phyloP scores from a whole-genome alignment of 257 asterid species.

The Coffea canephora region DNA sequence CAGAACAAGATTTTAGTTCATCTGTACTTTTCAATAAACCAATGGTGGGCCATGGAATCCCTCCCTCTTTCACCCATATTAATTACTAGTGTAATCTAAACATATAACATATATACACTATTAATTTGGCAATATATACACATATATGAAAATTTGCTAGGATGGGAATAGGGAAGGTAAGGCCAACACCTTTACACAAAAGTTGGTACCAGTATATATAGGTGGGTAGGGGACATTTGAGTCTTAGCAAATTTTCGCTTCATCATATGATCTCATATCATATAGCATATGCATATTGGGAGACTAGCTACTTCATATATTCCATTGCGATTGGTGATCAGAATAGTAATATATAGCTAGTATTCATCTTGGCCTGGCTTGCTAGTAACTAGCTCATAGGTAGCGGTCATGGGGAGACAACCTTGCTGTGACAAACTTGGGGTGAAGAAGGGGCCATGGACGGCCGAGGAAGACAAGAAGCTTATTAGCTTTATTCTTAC shows the following conservation, averaged over 20 bases:
- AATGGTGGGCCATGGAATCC: conserved; percentile 58
- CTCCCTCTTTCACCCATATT: conserved; percentile 18
- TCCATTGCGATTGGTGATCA: too few relatives aligned
- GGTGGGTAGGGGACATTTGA: conserved; percentile 63
- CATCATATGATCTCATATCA: neutral
- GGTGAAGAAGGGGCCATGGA: conserved; percentile 99
- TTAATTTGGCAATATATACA: neutral
- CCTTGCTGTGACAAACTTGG: conserved; percentile 97
- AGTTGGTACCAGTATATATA: conserved; percentile 47
- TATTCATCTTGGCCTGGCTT: neutral
- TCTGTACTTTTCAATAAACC: conserved; percentile 58
- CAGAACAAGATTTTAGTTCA: conserved; percentile 58
- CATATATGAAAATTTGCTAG: neutral
- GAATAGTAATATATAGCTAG: neutral
- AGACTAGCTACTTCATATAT: neutral
- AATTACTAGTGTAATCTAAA: neutral
- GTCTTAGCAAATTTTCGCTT: conserved; percentile 10
- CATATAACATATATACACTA: too few relatives aligned
- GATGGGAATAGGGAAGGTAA: neutral
- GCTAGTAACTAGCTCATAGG: neutral
- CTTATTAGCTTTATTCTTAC: conserved; percentile 74
- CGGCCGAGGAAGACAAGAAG: conserved; percentile 91
- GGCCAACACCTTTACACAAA: conserved; percentile 13
- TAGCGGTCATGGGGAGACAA: conserved; percentile 69
- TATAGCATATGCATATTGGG: neutral